A percentile compares a stretch with the other conserved stretches of the same genome.
These are phyloP conservation scores for Wickerhamomyces bisporus DNA, from an alignment of 805 yeast genomes.

Conservation along the genomic window DNA sequence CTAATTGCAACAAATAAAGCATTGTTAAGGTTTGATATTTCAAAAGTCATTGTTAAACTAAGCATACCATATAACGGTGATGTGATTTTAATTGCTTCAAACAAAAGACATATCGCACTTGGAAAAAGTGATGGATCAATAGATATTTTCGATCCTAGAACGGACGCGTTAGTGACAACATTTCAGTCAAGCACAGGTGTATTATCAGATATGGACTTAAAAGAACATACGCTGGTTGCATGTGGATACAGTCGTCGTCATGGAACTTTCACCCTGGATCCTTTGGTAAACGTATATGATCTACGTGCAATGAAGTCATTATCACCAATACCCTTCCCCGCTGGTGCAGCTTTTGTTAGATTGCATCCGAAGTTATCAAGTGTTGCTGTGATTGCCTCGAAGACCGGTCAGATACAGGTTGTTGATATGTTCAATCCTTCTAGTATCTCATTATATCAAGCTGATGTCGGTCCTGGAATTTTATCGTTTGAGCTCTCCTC, in stretches of 20 bases:
- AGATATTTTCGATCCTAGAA: slow-evolving; percentile 57
- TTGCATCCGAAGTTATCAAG: slow-evolving; percentile 86
- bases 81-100: slow-evolving; percentile 43
- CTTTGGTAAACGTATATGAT: slow-evolving; percentile 80
- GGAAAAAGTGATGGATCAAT: slow-evolving; percentile 57
- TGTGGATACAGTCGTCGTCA: slow-evolving; percentile 75
- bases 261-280: slow-evolving; percentile 59
- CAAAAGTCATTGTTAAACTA: slow-evolving; percentile 31
- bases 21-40: slow-evolving; percentile 38
- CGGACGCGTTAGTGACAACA: slow-evolving; percentile 42
- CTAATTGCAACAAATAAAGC: slow-evolving; percentile 39
- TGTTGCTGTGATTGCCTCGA: slow-evolving; percentile 67
- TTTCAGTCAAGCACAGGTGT: slow-evolving; percentile 58
- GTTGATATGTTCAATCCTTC: slow-evolving; percentile 81
- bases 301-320: slow-evolving; percentile 62
- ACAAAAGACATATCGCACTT: slow-evolving; percentile 48
- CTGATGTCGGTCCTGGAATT: slow-evolving; percentile 41
- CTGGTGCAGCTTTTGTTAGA: slow-evolving; percentile 81
- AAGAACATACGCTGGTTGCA: slow-evolving; percentile 64
- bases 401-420: slow-evolving; percentile 77
- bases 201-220: slow-evolving; percentile 58
- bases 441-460: slow-evolving; percentile 59
- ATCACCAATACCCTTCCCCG: slow-evolving; percentile 81
- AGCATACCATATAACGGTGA: slow-evolving; percentile 38
- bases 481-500: slow-evolving; percentile 30